Conservation (phyloP, 1,139 yeast species). For the Taphrina populina region DNA sequence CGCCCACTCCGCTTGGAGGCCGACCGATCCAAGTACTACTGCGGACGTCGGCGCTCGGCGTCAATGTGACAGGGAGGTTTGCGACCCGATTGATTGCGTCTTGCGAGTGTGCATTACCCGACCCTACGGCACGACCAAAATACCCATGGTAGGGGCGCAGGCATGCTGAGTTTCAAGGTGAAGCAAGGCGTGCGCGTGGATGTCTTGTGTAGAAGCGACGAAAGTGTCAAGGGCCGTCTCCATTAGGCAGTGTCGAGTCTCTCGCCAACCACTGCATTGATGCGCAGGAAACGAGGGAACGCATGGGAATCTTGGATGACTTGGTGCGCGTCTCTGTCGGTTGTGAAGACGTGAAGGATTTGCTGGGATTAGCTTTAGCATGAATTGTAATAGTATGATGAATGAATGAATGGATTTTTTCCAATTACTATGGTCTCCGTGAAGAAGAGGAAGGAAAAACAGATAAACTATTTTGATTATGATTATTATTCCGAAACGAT, state of each 20-base stretch:
- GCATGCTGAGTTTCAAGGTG: conserved; percentile 86
- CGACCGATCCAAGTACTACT: too few species aligned
- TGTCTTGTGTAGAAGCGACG: conserved; percentile 68
- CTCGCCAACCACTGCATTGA: conserved; percentile 79
- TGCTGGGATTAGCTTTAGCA: conserved; percentile 59
- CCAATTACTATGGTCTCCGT: too few species aligned
- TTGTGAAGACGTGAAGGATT: conserved; percentile 78
- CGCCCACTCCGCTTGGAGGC: conserved; percentile 83
- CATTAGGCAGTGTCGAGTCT: conserved; percentile 84
- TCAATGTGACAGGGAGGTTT: conserved; percentile 60
- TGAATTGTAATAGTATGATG: too few species aligned
- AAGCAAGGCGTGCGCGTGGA: conserved; percentile 81
- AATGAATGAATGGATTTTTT: too few species aligned
- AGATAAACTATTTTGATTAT: too few species aligned
- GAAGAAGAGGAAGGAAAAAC: too few species aligned
- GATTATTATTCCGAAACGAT: too few species aligned
- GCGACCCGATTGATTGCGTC: too few species aligned
- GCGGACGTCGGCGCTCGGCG: conserved; percentile 85
- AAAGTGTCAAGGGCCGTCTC: conserved; percentile 85
- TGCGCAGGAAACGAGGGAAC: conserved; percentile 75
- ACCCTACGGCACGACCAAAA: conserved; percentile 72
- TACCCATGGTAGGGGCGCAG: conserved; percentile 84
- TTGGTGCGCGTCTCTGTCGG: conserved; percentile 82
- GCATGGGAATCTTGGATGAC: conserved; percentile 78
- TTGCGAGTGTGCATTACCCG: conserved; percentile 78